Evolutionary conservation across 768 basidiomycete genomes (phyloP).

Genomic region (Naganishia onofrii): DNA sequence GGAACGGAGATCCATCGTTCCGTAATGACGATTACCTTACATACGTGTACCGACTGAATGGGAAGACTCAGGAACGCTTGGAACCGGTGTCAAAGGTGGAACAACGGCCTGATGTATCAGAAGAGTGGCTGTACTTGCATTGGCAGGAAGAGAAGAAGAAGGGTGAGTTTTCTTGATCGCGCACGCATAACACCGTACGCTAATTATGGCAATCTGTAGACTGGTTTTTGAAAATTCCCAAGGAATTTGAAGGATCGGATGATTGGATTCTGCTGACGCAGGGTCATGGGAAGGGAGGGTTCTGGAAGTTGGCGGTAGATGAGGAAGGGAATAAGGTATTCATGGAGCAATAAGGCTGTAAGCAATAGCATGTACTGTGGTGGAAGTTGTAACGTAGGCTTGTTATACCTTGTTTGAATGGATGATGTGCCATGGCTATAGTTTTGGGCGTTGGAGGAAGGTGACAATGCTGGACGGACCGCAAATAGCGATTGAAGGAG

Average conservation of each 20-base stretch:
- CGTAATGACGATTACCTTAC: conserved; percentile 18
- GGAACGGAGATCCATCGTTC: conserved; percentile 26
- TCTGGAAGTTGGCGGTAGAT: background rate
- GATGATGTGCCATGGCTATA: too few relatives aligned
- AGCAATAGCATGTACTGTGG: too few relatives aligned
- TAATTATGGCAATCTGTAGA: background rate
- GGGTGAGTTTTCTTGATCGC: background rate
- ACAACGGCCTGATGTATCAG: conserved; percentile 17
- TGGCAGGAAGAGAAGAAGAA: conserved; percentile 36
- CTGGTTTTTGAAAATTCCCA: background rate
- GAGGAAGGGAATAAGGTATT: background rate
- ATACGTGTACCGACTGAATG: conserved; percentile 20
- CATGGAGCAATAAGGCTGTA: too few relatives aligned
- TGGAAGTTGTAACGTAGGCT: too few relatives aligned
- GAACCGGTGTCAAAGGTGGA: conserved; percentile 31
- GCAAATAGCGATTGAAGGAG: too few relatives aligned
- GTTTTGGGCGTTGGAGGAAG: too few relatives aligned
- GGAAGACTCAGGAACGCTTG: conserved; percentile 31
- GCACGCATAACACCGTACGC: background rate
- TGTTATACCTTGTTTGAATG: too few relatives aligned
- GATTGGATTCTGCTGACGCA: conserved; percentile 18
- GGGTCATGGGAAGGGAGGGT: conserved; percentile 21
- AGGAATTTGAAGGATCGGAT: background rate
- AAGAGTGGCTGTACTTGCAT: conserved; percentile 37
- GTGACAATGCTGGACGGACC: too few relatives aligned